Evolutionary conservation across 2,329 filamentous ascomycete species (phyloP), one percentile per base, ranked within the genome.

Genomic region (Emmonsia crescens): DNA sequence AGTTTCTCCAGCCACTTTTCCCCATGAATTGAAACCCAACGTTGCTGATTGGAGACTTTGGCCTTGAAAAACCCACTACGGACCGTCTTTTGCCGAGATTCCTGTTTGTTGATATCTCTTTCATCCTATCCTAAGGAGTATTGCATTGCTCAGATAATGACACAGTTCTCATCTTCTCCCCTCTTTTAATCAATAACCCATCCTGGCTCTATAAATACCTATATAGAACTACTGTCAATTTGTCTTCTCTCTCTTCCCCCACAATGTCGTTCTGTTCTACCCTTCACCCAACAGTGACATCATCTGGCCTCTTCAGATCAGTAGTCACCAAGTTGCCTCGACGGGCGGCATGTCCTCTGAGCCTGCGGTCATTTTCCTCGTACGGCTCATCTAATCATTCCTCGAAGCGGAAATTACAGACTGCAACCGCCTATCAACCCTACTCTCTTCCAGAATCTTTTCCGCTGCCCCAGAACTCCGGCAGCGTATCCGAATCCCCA

Each of bases 401-500:
- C n/a, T 81, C 80, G 10, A 83, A 83, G 68, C 78, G 84, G 58
- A 82, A 83, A 64, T 80, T 89, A 71, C 85, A 86, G 71, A 88
- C 85, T 14, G 83, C 83, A 38, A 86, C 84, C 21, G 83, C 83
- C 56, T 85, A 86, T 68, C 83, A 82, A 62, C 84, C 85, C 24
- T 81, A 84, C 63, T 78, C 79, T 1, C 73, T 88, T n/a, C 77
- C 81, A 19, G 74, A 80, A 0, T 77, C 80, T 55, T 81, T 83
- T 66, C 82, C 83, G 14, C 78, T 79, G 51, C 83, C 83, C 52
- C 80, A 83, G 66, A 86, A 83, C 71, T 73, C 78, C 40, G 80
- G 80, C 44, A 79, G 80, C n/a, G 74, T 82, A 36, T 80, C 82
- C 58, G 83, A 87, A 60, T 83, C 82, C 12, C 86, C 85, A 36